Percentiles rank a stretch among this genome's conserved stretches.
These are phyloP conservation scores for Straminergon stramineum DNA, from an alignment of 225 moss, liverwort and hornwort genomes.

Conservation along the genomic window DNA sequence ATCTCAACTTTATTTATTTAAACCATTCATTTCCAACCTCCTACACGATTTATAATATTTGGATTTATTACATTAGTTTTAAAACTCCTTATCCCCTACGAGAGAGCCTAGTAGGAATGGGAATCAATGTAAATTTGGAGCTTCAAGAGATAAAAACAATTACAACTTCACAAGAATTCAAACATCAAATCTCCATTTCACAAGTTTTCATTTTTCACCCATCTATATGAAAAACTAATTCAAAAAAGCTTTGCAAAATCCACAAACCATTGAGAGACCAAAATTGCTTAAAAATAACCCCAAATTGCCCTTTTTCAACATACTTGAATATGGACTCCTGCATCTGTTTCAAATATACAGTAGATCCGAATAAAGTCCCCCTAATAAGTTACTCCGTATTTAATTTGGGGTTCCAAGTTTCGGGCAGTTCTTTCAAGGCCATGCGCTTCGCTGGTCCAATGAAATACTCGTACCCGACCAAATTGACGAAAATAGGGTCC, in stretches of 20 bases:
- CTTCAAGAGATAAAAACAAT: fast-evolving
- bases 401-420: neutral
- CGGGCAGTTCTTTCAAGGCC: neutral
- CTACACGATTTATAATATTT: fast-evolving
- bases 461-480: neutral
- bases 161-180: too few relatives aligned
- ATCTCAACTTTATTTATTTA: neutral
- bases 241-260: too few relatives aligned
- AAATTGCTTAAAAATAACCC: neutral
- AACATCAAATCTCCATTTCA: neutral
- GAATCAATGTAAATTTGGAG: neutral
- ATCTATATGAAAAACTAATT: fast-evolving
- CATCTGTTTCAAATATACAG: neutral
- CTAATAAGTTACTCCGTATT: neutral
- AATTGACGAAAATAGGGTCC: neutral
- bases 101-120: fast-evolving
- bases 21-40: neutral
- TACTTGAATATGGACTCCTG: neutral
- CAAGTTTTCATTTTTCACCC: neutral
- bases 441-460: neutral
- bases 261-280: neutral
- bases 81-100: neutral
- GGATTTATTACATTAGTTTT: neutral
- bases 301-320: neutral
- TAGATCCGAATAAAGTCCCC: neutral